Evolutionary conservation across 805 yeast species (phyloP).

Genomic region (Lipomyces kockii): DNA sequence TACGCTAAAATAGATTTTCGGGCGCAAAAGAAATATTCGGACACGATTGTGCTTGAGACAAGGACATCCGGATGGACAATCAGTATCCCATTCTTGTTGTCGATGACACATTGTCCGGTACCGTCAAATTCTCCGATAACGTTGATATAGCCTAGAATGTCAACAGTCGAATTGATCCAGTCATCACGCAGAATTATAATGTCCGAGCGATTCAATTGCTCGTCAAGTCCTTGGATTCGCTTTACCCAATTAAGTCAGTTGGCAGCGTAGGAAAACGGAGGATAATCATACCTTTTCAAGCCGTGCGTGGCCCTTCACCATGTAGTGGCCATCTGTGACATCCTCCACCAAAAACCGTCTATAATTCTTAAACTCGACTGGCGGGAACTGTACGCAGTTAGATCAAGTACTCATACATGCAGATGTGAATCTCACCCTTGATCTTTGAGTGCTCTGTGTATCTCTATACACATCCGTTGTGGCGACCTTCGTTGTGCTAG

Average conservation of each 20-base stretch:
- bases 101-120: constrained; percentile 42
- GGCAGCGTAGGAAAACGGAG: not conserved
- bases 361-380: constrained; percentile 1
- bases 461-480: not conserved
- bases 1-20: constrained; percentile 68
- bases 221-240: constrained; percentile 2
- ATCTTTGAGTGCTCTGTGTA: not conserved
- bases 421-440: not conserved
- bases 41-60: constrained; percentile 78
- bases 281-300: constrained; percentile 5
- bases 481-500: not conserved
- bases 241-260: not conserved
- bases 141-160: constrained; percentile 43
- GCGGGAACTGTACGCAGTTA: constrained; percentile 4
- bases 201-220: not conserved
- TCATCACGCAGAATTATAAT: constrained; percentile 38
- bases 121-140: constrained; percentile 41
- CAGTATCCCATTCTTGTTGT: constrained; percentile 61
- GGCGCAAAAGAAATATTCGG: constrained; percentile 74
- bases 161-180: constrained; percentile 41
- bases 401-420: not conserved
- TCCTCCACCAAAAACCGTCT: constrained; percentile 7
- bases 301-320: constrained; percentile 2
- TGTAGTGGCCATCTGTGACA: constrained; percentile 9
- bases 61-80: constrained; percentile 84